Percentiles rank a stretch among this genome's conserved stretches.
Evolutionary conservation across 495 filamentous ascomycete species (phyloP).

Genomic region (Xylaria scruposa): DNA sequence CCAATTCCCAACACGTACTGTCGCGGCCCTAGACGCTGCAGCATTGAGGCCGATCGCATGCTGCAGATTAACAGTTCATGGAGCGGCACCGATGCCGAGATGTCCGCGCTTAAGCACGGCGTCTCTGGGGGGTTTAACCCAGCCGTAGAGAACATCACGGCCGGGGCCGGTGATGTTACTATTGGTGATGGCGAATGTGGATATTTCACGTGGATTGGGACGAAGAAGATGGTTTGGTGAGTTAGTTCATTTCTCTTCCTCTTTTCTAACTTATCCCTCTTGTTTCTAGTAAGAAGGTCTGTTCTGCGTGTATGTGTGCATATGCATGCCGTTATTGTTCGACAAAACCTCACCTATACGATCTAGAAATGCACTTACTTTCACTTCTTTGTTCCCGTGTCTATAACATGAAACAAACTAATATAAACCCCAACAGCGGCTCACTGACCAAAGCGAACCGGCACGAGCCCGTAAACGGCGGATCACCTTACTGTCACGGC

Average conservation of each 20-base stretch:
- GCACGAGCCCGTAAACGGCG: neutral
- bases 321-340: neutral
- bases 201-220: constrained; percentile 22
- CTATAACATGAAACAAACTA: neutral
- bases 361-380: neutral
- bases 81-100: neutral
- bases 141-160: neutral
- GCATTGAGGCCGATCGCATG: neutral
- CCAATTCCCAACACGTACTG: constrained; percentile 23
- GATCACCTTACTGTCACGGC: neutral
- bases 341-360: neutral
- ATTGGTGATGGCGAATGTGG: constrained; percentile 16
- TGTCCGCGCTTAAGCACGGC: neutral
- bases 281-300: neutral
- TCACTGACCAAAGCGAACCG: constrained; percentile 14
- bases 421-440: neutral
- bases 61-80: constrained; percentile 1
- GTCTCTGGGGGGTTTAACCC: constrained; percentile 12
- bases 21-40: constrained; percentile 11
- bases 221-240: constrained; percentile 13
- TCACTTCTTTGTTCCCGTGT: neutral
- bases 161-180: neutral
- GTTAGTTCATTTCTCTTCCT: neutral
- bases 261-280: neutral
- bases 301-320: neutral